phyloP scores from a whole-genome alignment of 2,329 filamentous ascomycete species.

The Aspergillus ochraceus region DNA sequence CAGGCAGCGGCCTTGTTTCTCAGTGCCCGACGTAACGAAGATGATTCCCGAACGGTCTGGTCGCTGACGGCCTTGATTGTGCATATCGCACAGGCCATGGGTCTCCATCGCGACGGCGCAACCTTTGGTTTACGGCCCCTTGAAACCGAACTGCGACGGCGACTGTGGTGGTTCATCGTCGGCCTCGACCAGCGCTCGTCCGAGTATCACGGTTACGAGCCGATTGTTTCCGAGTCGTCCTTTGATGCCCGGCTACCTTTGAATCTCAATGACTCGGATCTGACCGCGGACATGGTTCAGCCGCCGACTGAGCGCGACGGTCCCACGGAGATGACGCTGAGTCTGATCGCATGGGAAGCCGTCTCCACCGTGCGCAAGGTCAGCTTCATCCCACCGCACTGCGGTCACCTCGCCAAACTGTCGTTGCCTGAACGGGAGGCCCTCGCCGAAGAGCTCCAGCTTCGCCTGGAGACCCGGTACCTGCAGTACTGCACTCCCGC shows the following conservation, averaged over 20 bases:
- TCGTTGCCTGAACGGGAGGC: conserved; percentile 1
- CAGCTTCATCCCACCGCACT: conserved; percentile 17
- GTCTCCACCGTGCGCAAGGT: conserved; percentile 38
- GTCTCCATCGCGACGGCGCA: conserved; percentile 43
- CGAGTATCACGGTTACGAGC: conserved; percentile 48
- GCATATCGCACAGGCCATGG: conserved; percentile 30
- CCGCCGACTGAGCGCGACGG: conserved; percentile 47
- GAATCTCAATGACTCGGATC: conserved; percentile 52
- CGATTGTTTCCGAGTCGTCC: conserved; percentile 35
- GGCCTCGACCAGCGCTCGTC: conserved; percentile 46
- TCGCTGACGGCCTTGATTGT: conserved; percentile 30
- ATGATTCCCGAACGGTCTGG: conserved; percentile 28
- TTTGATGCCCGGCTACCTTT: conserved; percentile 48
- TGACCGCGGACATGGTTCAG: conserved; percentile 46
- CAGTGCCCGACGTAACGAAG: conserved; percentile 40
- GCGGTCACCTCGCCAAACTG: conserved; percentile 10
- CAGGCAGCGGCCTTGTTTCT: conserved; percentile 61
- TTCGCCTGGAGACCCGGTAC: conserved; percentile 14
- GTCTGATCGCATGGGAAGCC: conserved; percentile 52
- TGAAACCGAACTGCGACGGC: conserved; percentile 49
- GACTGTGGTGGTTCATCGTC: conserved; percentile 51
- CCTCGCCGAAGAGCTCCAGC: conserved; percentile 14
- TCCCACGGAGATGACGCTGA: conserved; percentile 52
- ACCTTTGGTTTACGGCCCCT: conserved; percentile 44
- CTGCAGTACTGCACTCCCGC: conserved; percentile 17